Evolutionary conservation across 139 green algal genomes (phyloP), one percentile per base, ranked within the genome.

Genomic region (Micractinium conductrix): DNA sequence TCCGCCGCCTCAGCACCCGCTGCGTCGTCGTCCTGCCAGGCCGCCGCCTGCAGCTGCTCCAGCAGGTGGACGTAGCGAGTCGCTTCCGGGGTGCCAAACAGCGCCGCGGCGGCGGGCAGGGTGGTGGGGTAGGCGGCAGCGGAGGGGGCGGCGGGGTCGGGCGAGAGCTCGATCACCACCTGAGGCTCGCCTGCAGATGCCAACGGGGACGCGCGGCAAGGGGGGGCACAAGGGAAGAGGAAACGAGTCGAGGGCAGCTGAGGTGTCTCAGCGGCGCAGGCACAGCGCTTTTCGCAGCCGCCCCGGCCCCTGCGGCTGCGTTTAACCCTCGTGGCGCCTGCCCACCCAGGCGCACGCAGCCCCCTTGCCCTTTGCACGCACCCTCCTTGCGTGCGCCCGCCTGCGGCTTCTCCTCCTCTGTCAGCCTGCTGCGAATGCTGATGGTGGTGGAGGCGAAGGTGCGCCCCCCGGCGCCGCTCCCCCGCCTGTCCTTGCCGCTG

Each of bases 111-210:
- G 1, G 72, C 62, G 38, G 86, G 80, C 26, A 89, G 71, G 14
- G 86, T 89, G 80, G n/a, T 68, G 44, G 86, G 86, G 40, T 89
- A 89, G 35, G 86, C 78, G 30, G 81, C 86, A 4, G 71, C 63
- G 4, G 42, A 38, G 35, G 45, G 60, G 6, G 45, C 62, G 28
- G 76, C 50, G 9, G 76, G 72, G 42, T 79, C 72, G 2, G 76
- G 53, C 6, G 21, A 10, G 44, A 87, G 72, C 37, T 84, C 75
- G 4, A 68, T 30, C 38, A 87, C 76, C 9, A 83, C 33, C 8
- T 28, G n/a, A 37, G 37, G 68, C 21, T 21, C 38, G 38, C 37
- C 38, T 50, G 38, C 2, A 22, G 38, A 26, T 33, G 35, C 4
- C 0, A 40, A 24, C 16, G 5, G 33, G 17, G 35, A 67, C 21